Evolutionary conservation across 75 land plant genomes (phyloP), one percentile per base, ranked within the genome.

Genomic region (Pinus taeda): DNA sequence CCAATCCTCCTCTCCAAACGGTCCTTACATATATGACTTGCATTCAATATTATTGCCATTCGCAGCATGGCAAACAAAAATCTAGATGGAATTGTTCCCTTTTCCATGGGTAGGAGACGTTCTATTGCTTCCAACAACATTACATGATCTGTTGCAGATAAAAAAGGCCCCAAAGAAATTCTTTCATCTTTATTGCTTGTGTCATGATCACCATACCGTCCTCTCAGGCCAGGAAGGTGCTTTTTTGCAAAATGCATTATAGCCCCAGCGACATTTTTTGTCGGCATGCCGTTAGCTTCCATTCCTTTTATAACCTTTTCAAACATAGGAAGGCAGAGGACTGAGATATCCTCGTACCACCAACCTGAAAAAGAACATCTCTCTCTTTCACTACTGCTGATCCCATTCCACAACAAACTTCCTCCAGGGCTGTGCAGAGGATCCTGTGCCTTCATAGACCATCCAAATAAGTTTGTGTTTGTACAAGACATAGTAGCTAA

Each of bases 261-360:
- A 12, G 90, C 87, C 0, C 97, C 98, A 45, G 87, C 90, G 71
- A 96, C 77, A 76, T 75, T 79, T 26, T 85, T 83, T 14, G 81
- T 30, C 17, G 81, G 80, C 22, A 87, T 79, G 2, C 83, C 79
- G 6, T 81, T 76, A 22, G 77, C 60, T 87, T 90, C 89, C 86
- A 96, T 80, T 26, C 76, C 85, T 11, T 73, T 60, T 17, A 94
- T 85, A 33, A 96, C 71, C 49, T 86, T 82, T 83, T 94, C 90
- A 59, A 77, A 92, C n/a, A 88, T 73, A 0, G 65, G 79, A 15
- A 90, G 76, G 24, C 87, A 74, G 66, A 94, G 82, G 8, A 60
- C 20, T 20, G 86, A 79, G 62, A 90, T 20, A 60, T 90, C 93
- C 17, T 92, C 97, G 45, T 87, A 96, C 98, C 98, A 96, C 98